Base-by-base conservation (phyloP, 2,329 filamentous ascomycete species). In the Diaporthe sp. region DNA sequence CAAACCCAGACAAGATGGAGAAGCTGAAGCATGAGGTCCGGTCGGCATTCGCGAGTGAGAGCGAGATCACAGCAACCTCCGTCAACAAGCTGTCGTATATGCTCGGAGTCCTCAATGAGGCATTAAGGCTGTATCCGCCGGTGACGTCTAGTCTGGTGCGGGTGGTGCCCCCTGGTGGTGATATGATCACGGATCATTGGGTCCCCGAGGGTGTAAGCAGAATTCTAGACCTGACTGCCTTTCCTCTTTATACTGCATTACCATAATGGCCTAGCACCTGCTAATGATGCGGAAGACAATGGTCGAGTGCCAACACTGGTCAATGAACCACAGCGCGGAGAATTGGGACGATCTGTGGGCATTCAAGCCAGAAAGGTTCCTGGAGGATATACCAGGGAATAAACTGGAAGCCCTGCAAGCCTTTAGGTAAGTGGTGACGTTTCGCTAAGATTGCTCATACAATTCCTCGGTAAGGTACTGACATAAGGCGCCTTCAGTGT, bases 41-140 rank as follows among this genome's bases (percentile, higher is more conserved):
- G 3, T 75, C 78, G 1, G 46, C 79, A 5, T 85, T 85, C 70
- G 65, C 75, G 5, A 77, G 44, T 0, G 79, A 82, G 44, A 78
- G 81, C 0, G 82, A 85, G 12, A 86, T 87, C 67, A 79, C 77
- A 17, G 76, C 83, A 28, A 74, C 76, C 10, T 79, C 79, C 8
- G 78, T 81, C 4, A 76, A 77, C 61, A 75, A 76, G 4, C 77
- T 85, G 0, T 53, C 75, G 34, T 87, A 86, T 61, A 79, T 86
- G 73, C 76, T 80, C 22, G 85, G 84, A 12, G 80, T 78, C 61
- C 77, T 86, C n/a, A 79, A 85, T 8, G 85, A 87, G 78, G 80
- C 79, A 10, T 75, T 86, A 31, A 81, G 85, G n/a, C 78, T 85
- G 58, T 86, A 85, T 67, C 83, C 85, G n/a, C 77, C 77, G 8